Conservation (phyloP, 352 stramenopile genomes). For the Blastocystis sp. region DNA sequence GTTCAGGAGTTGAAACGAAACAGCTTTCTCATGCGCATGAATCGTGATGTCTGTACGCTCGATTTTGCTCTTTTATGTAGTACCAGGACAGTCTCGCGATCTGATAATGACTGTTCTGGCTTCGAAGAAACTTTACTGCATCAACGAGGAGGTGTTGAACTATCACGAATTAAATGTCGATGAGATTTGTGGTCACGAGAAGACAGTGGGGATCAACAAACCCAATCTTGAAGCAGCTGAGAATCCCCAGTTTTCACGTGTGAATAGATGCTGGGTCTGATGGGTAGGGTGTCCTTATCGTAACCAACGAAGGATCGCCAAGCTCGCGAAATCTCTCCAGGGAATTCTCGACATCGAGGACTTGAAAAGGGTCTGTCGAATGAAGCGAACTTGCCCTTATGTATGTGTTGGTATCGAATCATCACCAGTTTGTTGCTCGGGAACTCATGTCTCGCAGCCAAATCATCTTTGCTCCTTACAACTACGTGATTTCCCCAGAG, state of each 20-base stretch:
- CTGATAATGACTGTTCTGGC: constrained; percentile 36
- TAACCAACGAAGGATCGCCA: not conserved
- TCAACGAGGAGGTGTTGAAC: not conserved
- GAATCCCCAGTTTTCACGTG: not conserved
- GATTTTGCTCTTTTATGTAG: not conserved
- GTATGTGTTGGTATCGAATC: not conserved
- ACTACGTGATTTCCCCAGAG: constrained; percentile 94
- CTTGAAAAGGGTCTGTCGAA: constrained; percentile 74
- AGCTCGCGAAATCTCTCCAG: not conserved
- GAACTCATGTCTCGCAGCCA: constrained; percentile 78
- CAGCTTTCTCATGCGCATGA: constrained; percentile 10
- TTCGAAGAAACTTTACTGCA: constrained; percentile 23
- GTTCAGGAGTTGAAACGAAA: constrained; percentile 83
- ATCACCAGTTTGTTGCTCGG: not conserved
- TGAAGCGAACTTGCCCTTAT: constrained; percentile 76
- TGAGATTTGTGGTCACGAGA: not conserved
- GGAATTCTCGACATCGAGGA: constrained; percentile 94
- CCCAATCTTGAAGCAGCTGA: not conserved
- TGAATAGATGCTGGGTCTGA: not conserved
- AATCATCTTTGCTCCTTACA: constrained; percentile 97
- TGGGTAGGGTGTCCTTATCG: not conserved
- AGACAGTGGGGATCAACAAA: not conserved
- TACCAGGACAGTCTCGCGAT: not conserved
- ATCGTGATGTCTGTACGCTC: not conserved
- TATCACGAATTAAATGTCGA: not conserved